These are phyloP conservation scores for Gardenia jasminoides DNA, from an alignment of 257 asterid species.

Conservation along the genomic window DNA sequence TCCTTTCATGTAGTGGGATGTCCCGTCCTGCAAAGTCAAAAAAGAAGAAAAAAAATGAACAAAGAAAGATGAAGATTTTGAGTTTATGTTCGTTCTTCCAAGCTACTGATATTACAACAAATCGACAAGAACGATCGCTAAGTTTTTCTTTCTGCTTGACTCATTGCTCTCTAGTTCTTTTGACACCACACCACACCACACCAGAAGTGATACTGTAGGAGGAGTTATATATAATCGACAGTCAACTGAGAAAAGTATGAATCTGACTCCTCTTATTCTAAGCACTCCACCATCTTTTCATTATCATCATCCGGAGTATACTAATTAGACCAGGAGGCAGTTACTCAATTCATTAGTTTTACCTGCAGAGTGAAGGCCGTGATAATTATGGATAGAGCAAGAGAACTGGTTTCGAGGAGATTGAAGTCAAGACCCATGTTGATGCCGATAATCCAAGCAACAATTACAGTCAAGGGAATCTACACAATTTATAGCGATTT, in stretches of 20 bases:
- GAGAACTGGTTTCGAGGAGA: constrained; percentile 62
- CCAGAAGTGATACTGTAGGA: too few species aligned
- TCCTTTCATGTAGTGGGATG: constrained; percentile 90
- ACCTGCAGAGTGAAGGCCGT: constrained; percentile 72
- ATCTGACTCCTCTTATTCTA: not conserved
- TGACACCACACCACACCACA: not conserved
- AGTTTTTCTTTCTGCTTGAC: not conserved
- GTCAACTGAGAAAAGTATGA: too few species aligned
- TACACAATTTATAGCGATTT: constrained; percentile 9
- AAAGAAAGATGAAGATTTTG: not conserved
- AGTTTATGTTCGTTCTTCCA: not conserved
- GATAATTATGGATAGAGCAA: constrained; percentile 62
- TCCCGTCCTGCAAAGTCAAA: constrained; percentile 65
- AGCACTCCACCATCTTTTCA: too few species aligned
- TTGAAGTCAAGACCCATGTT: constrained; percentile 66
- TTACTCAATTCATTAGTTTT: constrained; percentile 3
- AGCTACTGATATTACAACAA: too few species aligned
- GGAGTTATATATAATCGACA: too few species aligned
- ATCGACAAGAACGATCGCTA: not conserved
- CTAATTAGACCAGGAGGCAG: not conserved
- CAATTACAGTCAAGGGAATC: constrained; percentile 64
- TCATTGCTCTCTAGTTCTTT: not conserved
- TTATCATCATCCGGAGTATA: not conserved
- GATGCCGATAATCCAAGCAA: constrained; percentile 67
- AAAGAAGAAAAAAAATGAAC: not conserved